Evolutionary conservation across 768 basidiomycete species (phyloP).

Genomic region (Agrocybe chaxingu): DNA sequence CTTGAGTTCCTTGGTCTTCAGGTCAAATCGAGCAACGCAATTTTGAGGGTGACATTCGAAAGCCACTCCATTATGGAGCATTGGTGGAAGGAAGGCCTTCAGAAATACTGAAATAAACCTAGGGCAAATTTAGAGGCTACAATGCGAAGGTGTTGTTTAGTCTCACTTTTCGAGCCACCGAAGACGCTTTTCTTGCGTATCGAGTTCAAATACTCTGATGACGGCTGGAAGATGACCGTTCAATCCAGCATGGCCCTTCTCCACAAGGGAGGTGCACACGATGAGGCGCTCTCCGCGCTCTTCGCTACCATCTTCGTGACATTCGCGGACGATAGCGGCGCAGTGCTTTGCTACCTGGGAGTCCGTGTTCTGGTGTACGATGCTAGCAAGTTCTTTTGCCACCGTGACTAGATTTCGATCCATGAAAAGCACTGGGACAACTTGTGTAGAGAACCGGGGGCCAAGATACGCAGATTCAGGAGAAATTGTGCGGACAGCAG

Average conservation of each 20-base stretch:
- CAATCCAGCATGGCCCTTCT: constrained; percentile 46
- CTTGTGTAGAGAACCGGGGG: constrained; percentile 50
- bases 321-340: constrained; percentile 49
- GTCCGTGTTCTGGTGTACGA: constrained; percentile 44
- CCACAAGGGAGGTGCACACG: constrained; percentile 55
- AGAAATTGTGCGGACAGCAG: constrained; percentile 57
- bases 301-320: constrained; percentile 45
- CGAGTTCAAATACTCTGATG: constrained; percentile 46
- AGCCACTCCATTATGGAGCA: constrained; percentile 52
- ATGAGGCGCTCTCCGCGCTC: constrained; percentile 48
- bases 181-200: constrained; percentile 46
- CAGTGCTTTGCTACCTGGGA: constrained; percentile 54
- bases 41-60: constrained; percentile 64
- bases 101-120: constrained; percentile 51
- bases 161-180: constrained; percentile 49
- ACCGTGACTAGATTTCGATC: constrained; percentile 49
- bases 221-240: constrained; percentile 45
- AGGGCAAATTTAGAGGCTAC: constrained; percentile 4
- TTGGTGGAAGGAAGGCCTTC: constrained; percentile 52
- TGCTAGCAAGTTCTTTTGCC: constrained; percentile 52
- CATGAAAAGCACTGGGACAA: constrained; percentile 47
- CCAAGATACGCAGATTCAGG: constrained; percentile 55
- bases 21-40: constrained; percentile 51
- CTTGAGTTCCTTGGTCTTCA: constrained; percentile 43
- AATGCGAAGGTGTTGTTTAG: not conserved